Percentiles rank a stretch among this genome's conserved stretches.
phyloP scores from a whole-genome alignment of 345 rosid species.

The Isatis tinctoria region DNA sequence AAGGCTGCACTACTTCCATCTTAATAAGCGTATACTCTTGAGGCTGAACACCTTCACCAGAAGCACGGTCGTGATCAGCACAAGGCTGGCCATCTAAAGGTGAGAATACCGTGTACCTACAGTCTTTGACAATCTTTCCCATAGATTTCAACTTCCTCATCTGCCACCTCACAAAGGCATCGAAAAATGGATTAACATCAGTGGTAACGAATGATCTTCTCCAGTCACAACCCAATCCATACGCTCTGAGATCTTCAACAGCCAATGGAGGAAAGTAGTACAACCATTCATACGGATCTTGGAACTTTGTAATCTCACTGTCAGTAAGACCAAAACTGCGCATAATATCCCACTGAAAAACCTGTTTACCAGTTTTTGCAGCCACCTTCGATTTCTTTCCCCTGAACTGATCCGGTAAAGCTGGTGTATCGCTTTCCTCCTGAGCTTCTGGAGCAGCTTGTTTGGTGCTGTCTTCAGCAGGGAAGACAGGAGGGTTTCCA shows the following conservation, averaged over 20 bases:
- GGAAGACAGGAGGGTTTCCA: constrained; percentile 74
- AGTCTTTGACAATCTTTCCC: constrained; percentile 89
- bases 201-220: constrained; percentile 88
- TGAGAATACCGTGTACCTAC: constrained; percentile 76
- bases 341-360: constrained; percentile 95
- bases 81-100: constrained; percentile 96
- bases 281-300: constrained; percentile 78
- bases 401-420: constrained; percentile 54
- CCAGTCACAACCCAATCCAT: constrained; percentile 96
- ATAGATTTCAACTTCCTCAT: constrained; percentile 78
- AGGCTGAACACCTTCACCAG: constrained; percentile 95
- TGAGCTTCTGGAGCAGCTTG: constrained; percentile 28
- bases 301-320: constrained; percentile 60
- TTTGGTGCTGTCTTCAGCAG: constrained; percentile 25
- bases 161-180: constrained; percentile 88
- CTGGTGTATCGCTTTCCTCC: constrained; percentile 35
- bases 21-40: constrained; percentile 87
- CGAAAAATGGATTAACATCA: constrained; percentile 68
- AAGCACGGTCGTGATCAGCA: constrained; percentile 93
- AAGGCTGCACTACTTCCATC: constrained; percentile 78
- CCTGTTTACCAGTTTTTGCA: constrained; percentile 77
- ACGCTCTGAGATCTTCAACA: constrained; percentile 64
- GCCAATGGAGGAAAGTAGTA: constrained; percentile 77
- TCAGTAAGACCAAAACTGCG: constrained; percentile 80
- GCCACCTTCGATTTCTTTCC: constrained; percentile 87